phyloP scores from a whole-genome alignment of 768 basidiomycete genomes.

The Tricholomella constricta region DNA sequence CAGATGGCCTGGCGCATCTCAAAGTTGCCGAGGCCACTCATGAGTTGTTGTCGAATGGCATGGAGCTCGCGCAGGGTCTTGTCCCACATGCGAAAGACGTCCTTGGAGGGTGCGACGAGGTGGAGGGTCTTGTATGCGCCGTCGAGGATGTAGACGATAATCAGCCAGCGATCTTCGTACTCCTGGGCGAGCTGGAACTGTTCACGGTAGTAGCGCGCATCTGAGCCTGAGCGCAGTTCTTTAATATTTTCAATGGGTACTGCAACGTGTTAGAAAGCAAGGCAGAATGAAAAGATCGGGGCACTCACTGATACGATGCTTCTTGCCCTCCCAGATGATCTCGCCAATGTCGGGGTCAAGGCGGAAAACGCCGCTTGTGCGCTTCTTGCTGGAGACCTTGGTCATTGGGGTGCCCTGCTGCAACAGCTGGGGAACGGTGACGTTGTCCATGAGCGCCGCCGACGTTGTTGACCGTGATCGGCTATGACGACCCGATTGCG shows the following conservation, averaged over 20 bases:
- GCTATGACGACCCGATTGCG: constrained; percentile 6
- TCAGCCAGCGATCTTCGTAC: constrained; percentile 81
- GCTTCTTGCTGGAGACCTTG: constrained; percentile 79
- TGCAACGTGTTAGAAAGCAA: constrained; percentile 28
- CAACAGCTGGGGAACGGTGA: constrained; percentile 57
- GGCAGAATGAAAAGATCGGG: neutral
- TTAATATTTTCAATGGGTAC: constrained; percentile 90
- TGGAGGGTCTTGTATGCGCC: constrained; percentile 85
- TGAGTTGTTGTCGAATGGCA: constrained; percentile 70
- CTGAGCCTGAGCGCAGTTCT: constrained; percentile 78
- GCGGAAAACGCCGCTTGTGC: constrained; percentile 69
- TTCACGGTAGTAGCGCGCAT: constrained; percentile 74
- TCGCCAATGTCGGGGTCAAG: constrained; percentile 82
- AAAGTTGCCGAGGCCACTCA: constrained; percentile 69
- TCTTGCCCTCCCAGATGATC: constrained; percentile 35
- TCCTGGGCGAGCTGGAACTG: constrained; percentile 70
- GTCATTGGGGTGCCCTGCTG: constrained; percentile 73
- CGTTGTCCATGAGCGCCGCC: constrained; percentile 13
- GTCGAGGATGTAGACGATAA: constrained; percentile 80
- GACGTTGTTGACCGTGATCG: neutral
- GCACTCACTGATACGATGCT: no score
- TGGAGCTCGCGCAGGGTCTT: constrained; percentile 67
- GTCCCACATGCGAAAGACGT: constrained; percentile 56
- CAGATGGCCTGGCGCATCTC: constrained; percentile 75
- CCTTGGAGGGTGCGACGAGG: constrained; percentile 68